A percentile compares a stretch with the other conserved stretches of the same genome.
Conservation (phyloP, 441 rosid genomes). For the Erysimum cheiri region DNA sequence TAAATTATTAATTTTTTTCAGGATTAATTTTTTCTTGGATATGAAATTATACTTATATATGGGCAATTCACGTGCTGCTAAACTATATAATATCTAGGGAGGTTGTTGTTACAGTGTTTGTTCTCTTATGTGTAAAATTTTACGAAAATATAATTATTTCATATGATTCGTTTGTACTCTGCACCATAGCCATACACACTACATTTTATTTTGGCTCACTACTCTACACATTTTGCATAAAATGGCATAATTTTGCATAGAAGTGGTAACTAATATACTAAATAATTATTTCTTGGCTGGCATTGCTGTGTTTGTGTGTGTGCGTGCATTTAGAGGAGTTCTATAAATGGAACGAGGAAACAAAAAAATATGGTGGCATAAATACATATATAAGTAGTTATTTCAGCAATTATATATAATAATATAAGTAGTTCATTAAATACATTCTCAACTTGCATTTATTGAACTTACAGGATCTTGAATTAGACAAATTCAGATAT, state of each 20-base stretch:
- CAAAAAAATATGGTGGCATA: slow-evolving; percentile 14
- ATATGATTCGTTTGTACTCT: slow-evolving; percentile 38
- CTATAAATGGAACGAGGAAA: slow-evolving; percentile 37
- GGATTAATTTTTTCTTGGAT: slow-evolving; percentile 2
- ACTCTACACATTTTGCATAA: slow-evolving; percentile 29
- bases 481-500: slow-evolving; percentile 45
- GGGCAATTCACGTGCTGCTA: slow-evolving; percentile 80
- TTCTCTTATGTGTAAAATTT: slow-evolving; percentile 59
- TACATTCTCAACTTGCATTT: slow-evolving; percentile 71
- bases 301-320: slow-evolving; percentile 36
- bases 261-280: slow-evolving; percentile 11
- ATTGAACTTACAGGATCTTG: slow-evolving; percentile 58
- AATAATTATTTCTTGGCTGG: slow-evolving; percentile 15
- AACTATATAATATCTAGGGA: slow-evolving; percentile 47
- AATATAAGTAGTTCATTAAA: slow-evolving; percentile 38
- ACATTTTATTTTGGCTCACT: slow-evolving; percentile 15
- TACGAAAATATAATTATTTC: slow-evolving; percentile 1
- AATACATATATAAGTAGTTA: slow-evolving; percentile 22
- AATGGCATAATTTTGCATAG: slow-evolving; percentile 13
- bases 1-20: slow-evolving; percentile 2
- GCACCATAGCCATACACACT: slow-evolving; percentile 14
- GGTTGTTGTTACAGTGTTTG: slow-evolving; percentile 63
- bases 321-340: slow-evolving; percentile 43
- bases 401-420: slow-evolving; percentile 21
- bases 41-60: slow-evolving; percentile 32